Evolutionary conservation across 75 land plant species (phyloP).

Genomic region (Pinus taeda): DNA sequence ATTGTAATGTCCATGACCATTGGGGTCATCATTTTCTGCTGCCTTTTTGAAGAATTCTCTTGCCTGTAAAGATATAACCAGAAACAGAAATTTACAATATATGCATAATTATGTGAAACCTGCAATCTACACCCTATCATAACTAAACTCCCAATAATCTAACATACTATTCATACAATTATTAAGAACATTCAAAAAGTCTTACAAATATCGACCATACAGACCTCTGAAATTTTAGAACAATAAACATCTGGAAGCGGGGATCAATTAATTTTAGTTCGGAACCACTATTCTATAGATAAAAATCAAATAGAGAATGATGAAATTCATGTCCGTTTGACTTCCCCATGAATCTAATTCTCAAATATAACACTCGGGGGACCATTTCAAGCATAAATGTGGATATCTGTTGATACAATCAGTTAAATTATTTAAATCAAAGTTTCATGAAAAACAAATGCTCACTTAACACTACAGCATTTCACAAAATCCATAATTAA

Average conservation of each 20-base stretch:
- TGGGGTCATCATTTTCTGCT: constrained; percentile 74
- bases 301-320: background rate
- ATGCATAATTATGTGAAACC: background rate
- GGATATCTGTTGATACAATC: too few species aligned
- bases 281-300: background rate
- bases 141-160: background rate
- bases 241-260: background rate
- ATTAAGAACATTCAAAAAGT: background rate
- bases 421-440: too few species aligned
- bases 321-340: too few species aligned
- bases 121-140: too few species aligned
- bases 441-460: too few species aligned
- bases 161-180: background rate
- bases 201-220: background rate
- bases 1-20: constrained; percentile 86
- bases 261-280: too few species aligned
- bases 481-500: too few species aligned
- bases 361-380: too few species aligned
- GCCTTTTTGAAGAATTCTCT: constrained; percentile 92
- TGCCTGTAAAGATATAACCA: constrained; percentile 56
- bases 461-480: too few species aligned
- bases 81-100: background rate
- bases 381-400: too few species aligned
- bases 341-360: too few species aligned
- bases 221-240: background rate